A percentile compares a stretch with the other conserved stretches of the same genome.
Evolutionary conservation across 345 rosid species (phyloP).

Genomic region (Draba incana): DNA sequence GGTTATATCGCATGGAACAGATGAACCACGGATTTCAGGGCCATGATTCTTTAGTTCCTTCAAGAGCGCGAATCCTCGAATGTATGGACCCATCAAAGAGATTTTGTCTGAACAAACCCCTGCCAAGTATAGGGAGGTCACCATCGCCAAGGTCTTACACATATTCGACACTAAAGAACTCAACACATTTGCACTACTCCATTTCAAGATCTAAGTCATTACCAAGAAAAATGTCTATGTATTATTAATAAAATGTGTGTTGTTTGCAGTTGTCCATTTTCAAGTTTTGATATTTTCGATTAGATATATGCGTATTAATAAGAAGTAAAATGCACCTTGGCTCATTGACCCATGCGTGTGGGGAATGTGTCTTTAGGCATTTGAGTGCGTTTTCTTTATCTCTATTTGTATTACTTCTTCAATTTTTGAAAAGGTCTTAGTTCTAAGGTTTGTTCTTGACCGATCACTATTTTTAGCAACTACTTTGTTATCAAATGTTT

Average conservation of each 20-base stretch:
- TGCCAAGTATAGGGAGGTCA: slow-evolving; percentile 30
- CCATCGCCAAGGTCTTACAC: slow-evolving; percentile 7
- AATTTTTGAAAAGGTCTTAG: neutral
- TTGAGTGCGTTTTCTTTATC: neutral
- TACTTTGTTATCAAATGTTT: too few relatives aligned
- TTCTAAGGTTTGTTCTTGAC: neutral
- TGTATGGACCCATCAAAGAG: slow-evolving; percentile 38
- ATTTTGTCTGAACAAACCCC: slow-evolving; percentile 27
- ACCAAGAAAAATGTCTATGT: too few relatives aligned
- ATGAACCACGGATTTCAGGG: slow-evolving; percentile 37
- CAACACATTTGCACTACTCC: too few relatives aligned
- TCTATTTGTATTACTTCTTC: neutral
- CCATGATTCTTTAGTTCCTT: slow-evolving; percentile 6
- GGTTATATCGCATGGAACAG: slow-evolving; percentile 45
- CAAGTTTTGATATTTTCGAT: too few relatives aligned
- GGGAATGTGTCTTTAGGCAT: too few relatives aligned
- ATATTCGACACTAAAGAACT: too few relatives aligned
- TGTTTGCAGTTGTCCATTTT: too few relatives aligned
- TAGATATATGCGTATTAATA: too few relatives aligned
- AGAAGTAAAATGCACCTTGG: too few relatives aligned
- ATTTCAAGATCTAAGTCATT: too few relatives aligned
- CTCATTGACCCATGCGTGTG: too few relatives aligned
- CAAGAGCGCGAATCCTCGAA: neutral
- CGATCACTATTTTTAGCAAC: neutral
- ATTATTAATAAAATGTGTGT: too few relatives aligned